Evolutionary conservation across 2,329 filamentous ascomycete species (phyloP), one percentile per base, ranked within the genome.

Genomic region (Paecilomyces fulvus): DNA sequence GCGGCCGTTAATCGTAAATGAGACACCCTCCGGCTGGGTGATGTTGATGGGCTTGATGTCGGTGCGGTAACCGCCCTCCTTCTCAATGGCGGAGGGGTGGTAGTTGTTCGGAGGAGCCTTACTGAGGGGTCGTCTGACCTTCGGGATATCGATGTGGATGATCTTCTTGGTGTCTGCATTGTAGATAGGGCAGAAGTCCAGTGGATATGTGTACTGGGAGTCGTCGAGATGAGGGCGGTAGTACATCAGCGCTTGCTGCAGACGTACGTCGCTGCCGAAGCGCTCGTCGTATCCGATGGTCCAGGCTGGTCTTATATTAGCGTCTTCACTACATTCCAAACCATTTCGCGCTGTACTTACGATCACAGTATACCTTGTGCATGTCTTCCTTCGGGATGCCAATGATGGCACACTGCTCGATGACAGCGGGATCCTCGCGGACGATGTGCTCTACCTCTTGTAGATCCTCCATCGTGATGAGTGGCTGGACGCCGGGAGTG

Each of bases 231-330:
- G 80, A 3, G 91, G 91, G 14, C 92, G 85, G 73, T 95, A 96
- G 79, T 96, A 96, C 90, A 96, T 95, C 55, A 96, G 78, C 1
- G 90, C 92, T 75, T 96, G 92, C 74, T 96, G 92, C 3, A 96
- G 82, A 55, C 92, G 85, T 49, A 90, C 79, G 49, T 79, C 79
- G 69, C 77, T 92, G 59, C 91, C 92, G 65, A 91, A 94, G 49
- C 92, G 86, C 75, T 95, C 89, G 65, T 96, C 92, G 69, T 90
- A 95, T 52, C 92, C 92, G 72, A 96, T 95, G 0, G 92, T 95
- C 92, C 92, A 96, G 10, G 90, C 83, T 85, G 59, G 9, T 43
- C 17, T 52, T 33, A 53, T 49, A 48, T 11, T 31, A 51, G 20
- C 21, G 28, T 56, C 11, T 3, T 17, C 20, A 51, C 49, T 12